Evolutionary conservation across 805 yeast genomes (phyloP), one percentile per base, ranked within the genome.

Genomic region (Ogataea allantospora): DNA sequence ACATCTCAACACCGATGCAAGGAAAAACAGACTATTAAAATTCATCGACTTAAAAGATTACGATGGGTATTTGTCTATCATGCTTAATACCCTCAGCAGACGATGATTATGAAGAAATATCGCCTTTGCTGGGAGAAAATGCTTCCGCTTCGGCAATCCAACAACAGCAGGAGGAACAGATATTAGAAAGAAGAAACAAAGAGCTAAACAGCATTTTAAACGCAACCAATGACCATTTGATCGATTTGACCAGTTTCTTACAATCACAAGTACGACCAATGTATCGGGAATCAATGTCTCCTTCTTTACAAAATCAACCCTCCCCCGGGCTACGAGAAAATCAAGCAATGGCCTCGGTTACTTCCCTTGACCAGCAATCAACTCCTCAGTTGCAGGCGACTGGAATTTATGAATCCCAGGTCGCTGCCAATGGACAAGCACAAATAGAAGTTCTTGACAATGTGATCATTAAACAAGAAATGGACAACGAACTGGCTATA

Each of bases 51-150:
- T n/a, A n/a, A n/a, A n/a, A n/a, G n/a, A n/a, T 21, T n/a, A 3
- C 23, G 9, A 63, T 63, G 68, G 68, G 68, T 13, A 21, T 50
- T 13, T 61, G 65, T 35, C 45, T 62, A 5, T 62, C 67, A 4
- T 63, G 67, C 38, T 28, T 63, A 19, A 38, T 53, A 21, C 44
- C 50, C 5, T 17, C 40, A 3, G 19, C 32, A 11, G 51, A 43
- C 21, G 56, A 50, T 14, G 50, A 48, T n/a, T 43, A 42, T 21
- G 57, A 51, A 21, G 65, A 59, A 33, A 53, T 48, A 7, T 42
- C 57, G 7, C 63, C 62, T 2, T 42, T 60, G 18, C 38, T 60
- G 17, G 48, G 38, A 8, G 53, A 51, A 30, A 43, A 44, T 23
- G 41, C 33, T 14, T 43, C 49, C 1, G 43, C 49, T 16, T 41